Conservation (phyloP, 495 filamentous ascomycete genomes). For the Podospora conica region DNA sequence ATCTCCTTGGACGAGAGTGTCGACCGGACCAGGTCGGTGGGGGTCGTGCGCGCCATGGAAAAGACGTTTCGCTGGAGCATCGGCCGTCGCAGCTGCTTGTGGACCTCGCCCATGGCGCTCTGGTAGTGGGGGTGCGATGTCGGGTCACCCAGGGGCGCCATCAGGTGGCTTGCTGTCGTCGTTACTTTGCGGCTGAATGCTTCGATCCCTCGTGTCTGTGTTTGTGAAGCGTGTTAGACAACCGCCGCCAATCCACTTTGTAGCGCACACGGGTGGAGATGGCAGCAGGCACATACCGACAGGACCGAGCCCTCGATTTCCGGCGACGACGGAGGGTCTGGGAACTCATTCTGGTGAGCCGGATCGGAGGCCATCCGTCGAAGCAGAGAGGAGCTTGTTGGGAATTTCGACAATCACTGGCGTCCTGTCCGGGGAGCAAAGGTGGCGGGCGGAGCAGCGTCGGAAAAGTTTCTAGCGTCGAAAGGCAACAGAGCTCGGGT, state of each 20-base stretch:
- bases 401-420: background rate
- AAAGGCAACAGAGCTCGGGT: background rate
- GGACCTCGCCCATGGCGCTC: slow-evolving; percentile 80
- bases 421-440: background rate
- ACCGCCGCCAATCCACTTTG: background rate
- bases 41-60: slow-evolving; percentile 77
- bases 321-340: slow-evolving; percentile 35
- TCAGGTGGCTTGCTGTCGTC: slow-evolving; percentile 84
- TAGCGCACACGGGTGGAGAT: background rate
- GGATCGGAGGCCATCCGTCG: slow-evolving; percentile 48
- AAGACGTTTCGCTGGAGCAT: slow-evolving; percentile 83
- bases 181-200: slow-evolving; percentile 93
- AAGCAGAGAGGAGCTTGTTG: slow-evolving; percentile 10
- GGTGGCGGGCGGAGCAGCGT: background rate
- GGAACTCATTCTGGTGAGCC: slow-evolving; percentile 47
- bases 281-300: slow-evolving; percentile 38
- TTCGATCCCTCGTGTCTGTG: slow-evolving; percentile 79
- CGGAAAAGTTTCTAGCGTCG: background rate
- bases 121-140: slow-evolving; percentile 63
- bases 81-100: slow-evolving; percentile 78
- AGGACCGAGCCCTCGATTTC: slow-evolving; percentile 48
- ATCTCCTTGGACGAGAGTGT: slow-evolving; percentile 89
- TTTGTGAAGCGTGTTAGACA: background rate
- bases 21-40: slow-evolving; percentile 86
- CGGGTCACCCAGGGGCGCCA: slow-evolving; percentile 61